Conservation (phyloP, 306 rosid species). For the Herpetospermum pedunculosum region DNA sequence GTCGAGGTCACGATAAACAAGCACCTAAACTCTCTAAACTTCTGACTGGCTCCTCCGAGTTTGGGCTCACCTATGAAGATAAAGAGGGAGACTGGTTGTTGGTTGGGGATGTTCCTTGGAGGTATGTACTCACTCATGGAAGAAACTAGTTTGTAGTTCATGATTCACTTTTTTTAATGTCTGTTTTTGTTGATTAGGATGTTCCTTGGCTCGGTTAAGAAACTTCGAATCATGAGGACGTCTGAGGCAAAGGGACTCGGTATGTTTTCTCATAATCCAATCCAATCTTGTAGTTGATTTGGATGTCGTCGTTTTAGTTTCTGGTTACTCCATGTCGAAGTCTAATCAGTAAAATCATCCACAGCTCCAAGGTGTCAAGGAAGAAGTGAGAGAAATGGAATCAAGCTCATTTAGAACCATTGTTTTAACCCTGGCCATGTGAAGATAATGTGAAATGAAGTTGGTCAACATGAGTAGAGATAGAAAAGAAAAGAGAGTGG, state of each 20-base stretch:
- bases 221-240: constrained; percentile 68
- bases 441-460: constrained; percentile 22
- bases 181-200: constrained; percentile 23
- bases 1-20: constrained; percentile 25
- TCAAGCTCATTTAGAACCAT: constrained; percentile 29
- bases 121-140: constrained; percentile 22
- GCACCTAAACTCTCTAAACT: constrained; percentile 35
- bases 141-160: neutral
- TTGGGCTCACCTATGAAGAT: constrained; percentile 68
- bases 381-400: constrained; percentile 37
- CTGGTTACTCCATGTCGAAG: neutral
- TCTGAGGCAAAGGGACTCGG: constrained; percentile 66
- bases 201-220: constrained; percentile 55
- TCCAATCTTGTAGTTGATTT: neutral
- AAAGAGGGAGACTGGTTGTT: constrained; percentile 71
- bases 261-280: constrained; percentile 11
- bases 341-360: neutral
- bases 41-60: constrained; percentile 53
- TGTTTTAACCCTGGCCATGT: constrained; percentile 14
- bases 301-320: neutral
- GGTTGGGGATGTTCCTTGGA: constrained; percentile 74
- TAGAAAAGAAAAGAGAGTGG: constrained; percentile 23
- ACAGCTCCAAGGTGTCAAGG: constrained; percentile 51
- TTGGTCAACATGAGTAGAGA: constrained; percentile 30
- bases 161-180: neutral